Evolutionary conservation across 2,329 filamentous ascomycete species (phyloP), one percentile per base, ranked within the genome.

Genomic region (Aspergillus pseudoglaucus): DNA sequence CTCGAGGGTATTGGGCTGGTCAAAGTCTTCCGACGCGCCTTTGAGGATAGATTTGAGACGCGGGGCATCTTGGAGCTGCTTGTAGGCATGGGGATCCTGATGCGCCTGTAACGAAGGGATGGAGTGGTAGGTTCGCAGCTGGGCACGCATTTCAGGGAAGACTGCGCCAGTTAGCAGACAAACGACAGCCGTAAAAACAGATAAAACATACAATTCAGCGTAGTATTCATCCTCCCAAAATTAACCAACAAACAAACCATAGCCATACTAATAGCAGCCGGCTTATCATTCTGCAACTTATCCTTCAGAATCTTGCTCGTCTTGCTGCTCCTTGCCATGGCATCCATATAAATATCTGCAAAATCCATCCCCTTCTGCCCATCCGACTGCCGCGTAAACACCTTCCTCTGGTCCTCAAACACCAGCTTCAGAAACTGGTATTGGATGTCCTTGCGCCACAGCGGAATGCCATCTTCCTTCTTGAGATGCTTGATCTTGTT

Each of bases 181-280:
- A 23, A 44, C 32, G 50, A 27, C 42, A 32, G n/a, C 30, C 48
- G 7, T 17, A 47, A 42, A 32, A 48, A 49, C 45, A 7, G 8
- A 30, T 42, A 7, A 47, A 27, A 68, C 83, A 64, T 75, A 95
- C 90, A 97, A 64, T 98, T 98, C 42, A 98, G 76, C 0, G 93
- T 98, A 1, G 93, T 98, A 70, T 98, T 98, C 93, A 98, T 98
- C 54, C 93, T 81, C 49, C 93, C 93, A 54, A 98, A 88, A 63
- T 98, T 98, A 66, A 98, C 93, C 60, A 98, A 74, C 55, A 98
- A 75, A 70, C 93, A 98, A 50, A 98, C 91, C 93, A 98, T 98
- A 46, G 93, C 93, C 93, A 98, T 98, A 63, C 89, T 91, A 67
- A 95, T 90, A 32, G 91, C 93, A 18, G 90, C 90, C 55, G 89